A percentile compares a stretch with the other conserved stretches of the same genome.
Evolutionary conservation across 345 rosid species (phyloP).

Genomic region (Nasturtium officinale): DNA sequence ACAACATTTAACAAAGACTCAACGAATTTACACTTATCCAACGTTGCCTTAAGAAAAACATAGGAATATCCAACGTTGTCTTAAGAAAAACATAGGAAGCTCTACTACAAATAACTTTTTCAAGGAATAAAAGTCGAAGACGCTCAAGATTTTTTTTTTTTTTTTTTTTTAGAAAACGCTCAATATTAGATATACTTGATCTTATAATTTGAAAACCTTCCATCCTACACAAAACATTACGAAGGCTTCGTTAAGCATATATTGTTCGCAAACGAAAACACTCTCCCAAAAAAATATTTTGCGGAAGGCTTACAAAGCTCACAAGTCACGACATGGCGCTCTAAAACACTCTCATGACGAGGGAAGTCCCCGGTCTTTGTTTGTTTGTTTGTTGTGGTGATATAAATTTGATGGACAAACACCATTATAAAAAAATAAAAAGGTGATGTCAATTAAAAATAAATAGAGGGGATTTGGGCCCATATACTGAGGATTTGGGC

Average conservation of each 20-base stretch:
- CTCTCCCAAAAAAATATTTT: not conserved
- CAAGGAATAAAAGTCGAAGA: no score
- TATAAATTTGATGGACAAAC: not conserved
- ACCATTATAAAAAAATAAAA: not conserved
- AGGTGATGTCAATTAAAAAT: not conserved
- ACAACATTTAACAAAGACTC: not conserved
- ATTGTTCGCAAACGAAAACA: not conserved
- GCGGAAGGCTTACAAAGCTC: not conserved
- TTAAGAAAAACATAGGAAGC: not conserved
- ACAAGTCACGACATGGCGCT: no score
- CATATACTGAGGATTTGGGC: not conserved
- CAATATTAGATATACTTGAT: no score
- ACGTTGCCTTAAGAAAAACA: not conserved
- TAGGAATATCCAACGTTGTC: not conserved
- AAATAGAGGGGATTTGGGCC: slow-evolving; percentile 12
- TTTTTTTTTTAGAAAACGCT: no score
- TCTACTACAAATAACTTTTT: not conserved
- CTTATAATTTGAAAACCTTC: not conserved
- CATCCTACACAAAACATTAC: not conserved
- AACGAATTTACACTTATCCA: not conserved
- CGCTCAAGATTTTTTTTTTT: no score
- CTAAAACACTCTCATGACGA: not conserved
- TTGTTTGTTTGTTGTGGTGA: not conserved
- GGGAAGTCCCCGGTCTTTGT: not conserved
- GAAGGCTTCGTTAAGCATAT: not conserved